Percentiles rank a stretch among this genome's conserved stretches.
These are phyloP conservation scores for Xylogone sp. DNA, from an alignment of 2,329 filamentous ascomycete species.

Conservation along the genomic window DNA sequence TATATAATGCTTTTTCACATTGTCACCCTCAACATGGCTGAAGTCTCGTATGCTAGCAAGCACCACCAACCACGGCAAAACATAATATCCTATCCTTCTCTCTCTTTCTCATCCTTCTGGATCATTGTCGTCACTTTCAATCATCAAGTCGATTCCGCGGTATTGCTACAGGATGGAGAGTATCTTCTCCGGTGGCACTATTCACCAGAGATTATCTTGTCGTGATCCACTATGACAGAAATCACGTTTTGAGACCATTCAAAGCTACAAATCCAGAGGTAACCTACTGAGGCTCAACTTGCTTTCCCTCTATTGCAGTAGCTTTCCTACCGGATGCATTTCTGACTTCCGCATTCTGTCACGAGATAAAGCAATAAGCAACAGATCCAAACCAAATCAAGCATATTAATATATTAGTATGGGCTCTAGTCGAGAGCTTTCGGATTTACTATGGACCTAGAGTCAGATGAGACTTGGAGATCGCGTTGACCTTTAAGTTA, in stretches of 20 bases:
- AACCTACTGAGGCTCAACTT: not conserved
- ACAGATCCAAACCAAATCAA: not conserved
- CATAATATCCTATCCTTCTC: too few relatives aligned
- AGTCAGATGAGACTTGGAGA: not conserved
- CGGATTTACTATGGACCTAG: not conserved
- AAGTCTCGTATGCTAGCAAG: too few relatives aligned
- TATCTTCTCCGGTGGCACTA: slow-evolving; percentile 26
- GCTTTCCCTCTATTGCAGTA: slow-evolving; percentile 43
- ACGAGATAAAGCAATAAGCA: not conserved
- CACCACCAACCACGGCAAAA: too few relatives aligned
- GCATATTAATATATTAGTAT: not conserved
- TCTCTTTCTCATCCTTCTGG: too few relatives aligned
- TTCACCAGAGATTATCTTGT: slow-evolving; percentile 24
- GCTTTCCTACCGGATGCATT: slow-evolving; percentile 46
- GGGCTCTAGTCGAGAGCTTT: too few relatives aligned
- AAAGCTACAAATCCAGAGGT: slow-evolving; percentile 40
- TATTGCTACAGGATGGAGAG: slow-evolving; percentile 20
- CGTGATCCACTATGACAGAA: slow-evolving; percentile 26
- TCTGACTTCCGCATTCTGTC: slow-evolving; percentile 37
- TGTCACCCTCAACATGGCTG: too few relatives aligned
- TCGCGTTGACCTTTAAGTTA: not conserved
- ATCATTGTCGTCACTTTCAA: too few relatives aligned
- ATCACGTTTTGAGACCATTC: not conserved
- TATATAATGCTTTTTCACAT: too few relatives aligned
- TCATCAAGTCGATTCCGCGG: slow-evolving; percentile 8